Evolutionary conservation across 2,329 filamentous ascomycete species (phyloP), one percentile per base, ranked within the genome.

Genomic region (Aspergillus sp.): DNA sequence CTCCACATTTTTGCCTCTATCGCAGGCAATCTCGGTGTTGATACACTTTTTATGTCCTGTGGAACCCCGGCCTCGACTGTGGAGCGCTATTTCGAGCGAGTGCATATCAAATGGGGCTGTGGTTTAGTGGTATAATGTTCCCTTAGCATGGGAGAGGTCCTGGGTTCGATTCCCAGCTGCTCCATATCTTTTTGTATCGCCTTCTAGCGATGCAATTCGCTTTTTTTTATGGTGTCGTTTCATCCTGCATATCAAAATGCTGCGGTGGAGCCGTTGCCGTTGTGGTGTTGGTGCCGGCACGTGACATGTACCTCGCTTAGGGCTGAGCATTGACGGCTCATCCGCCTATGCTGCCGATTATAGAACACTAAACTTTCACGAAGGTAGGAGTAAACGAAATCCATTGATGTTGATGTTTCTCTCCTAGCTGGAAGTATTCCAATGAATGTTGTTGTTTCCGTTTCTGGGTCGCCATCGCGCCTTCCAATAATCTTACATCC

Each of bases 141-240:
- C 50, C 50, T 53, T 53, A 53, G 50, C 50, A 53, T 53, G 50
- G 50, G 50, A 53, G 51, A 54, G 51, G 51, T 54, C 51, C 51
- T 54, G 51, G 51, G 51, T 54, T 54, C 51, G 51, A 54, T 54
- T 54, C 51, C 51, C 51, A 54, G 51, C 51, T 54, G 51, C 51
- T 54, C 51, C 51, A 54, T 20, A 8, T 8, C 34, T 46, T 53
- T 53, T 45, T 37, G 34, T 5, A n/a, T 3, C 3, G 9, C n/a
- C 13, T 30, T 30, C 3, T 11, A 5, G 9, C 12, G 13, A 7
- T 15, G 34, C 12, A n/a, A 37, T n/a, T 13, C 12, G 12, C 34
- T 37, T 37, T 37, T 20, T 37, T 37, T 37, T 5, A 7, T 37
- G 34, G 34, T 37, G 34, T n/a, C 5, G 8, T 13, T 37, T 7